Evolutionary conservation across 768 basidiomycete species (phyloP).

Genomic region (Trametes coccinea): DNA sequence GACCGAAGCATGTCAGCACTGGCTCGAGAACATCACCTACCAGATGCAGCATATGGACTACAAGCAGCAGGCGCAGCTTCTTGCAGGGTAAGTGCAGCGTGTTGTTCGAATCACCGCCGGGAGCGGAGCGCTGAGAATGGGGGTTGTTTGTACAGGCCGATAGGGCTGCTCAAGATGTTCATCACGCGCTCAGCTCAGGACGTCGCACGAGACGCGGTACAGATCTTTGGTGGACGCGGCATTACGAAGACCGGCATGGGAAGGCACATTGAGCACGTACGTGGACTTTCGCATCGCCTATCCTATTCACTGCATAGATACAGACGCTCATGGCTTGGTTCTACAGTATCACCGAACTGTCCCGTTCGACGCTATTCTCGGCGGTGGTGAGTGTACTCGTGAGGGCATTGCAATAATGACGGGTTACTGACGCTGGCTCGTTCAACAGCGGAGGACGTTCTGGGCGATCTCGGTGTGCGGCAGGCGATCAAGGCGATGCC

Average conservation of each 20-base stretch:
- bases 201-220: slow-evolving; percentile 81
- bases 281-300: slow-evolving; percentile 26
- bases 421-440: slow-evolving; percentile 1
- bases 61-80: slow-evolving; percentile 66
- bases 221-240: slow-evolving; percentile 85
- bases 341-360: slow-evolving; percentile 44
- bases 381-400: slow-evolving; percentile 35
- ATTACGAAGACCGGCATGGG: slow-evolving; percentile 86
- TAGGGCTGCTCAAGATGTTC: slow-evolving; percentile 79
- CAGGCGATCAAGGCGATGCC: slow-evolving; percentile 40
- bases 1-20: slow-evolving; percentile 77
- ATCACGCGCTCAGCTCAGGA: slow-evolving; percentile 75
- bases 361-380: slow-evolving; percentile 42
- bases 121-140: background rate
- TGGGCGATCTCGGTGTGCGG: slow-evolving; percentile 61
- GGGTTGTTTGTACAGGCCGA: slow-evolving; percentile 47
- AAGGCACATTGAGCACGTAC: slow-evolving; percentile 67
- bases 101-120: slow-evolving; percentile 33
- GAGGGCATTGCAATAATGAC: background rate
- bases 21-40: slow-evolving; percentile 84
- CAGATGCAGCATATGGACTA: slow-evolving; percentile 89
- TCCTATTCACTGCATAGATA: background rate
- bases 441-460: slow-evolving; percentile 64
- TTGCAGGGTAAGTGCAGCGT: slow-evolving; percentile 64
- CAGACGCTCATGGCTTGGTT: slow-evolving; percentile 4